Evolutionary conservation across 1,284 basidiomycete genomes (phyloP).

Genomic region (Phylloboletellus chloephorus): DNA sequence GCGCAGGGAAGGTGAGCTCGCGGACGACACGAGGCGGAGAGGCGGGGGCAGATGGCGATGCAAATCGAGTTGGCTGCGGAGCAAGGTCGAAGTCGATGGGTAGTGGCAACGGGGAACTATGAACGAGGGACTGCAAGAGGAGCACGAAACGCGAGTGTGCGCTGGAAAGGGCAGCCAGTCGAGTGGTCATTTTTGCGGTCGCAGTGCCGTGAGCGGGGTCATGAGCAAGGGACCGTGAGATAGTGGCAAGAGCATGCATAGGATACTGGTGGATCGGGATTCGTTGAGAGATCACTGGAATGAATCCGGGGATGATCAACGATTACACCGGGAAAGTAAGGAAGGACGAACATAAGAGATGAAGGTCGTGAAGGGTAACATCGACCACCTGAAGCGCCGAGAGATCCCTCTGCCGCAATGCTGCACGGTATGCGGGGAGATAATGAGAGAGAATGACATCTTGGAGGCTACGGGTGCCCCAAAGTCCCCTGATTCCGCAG

Average conservation of each 20-base stretch:
- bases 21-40: constrained; percentile 37
- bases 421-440: constrained; percentile 51
- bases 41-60: constrained; percentile 13
- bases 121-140: constrained; percentile 62
- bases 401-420: constrained; percentile 39
- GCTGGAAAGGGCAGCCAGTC: constrained; percentile 45
- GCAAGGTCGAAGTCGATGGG: constrained; percentile 40
- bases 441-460: constrained; percentile 54
- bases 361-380: constrained; percentile 52
- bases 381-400: constrained; percentile 42
- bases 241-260: constrained; percentile 49
- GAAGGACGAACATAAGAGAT: constrained; percentile 52
- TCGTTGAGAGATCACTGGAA: constrained; percentile 55
- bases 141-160: constrained; percentile 71
- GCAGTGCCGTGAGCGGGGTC: constrained; percentile 33
- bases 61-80: constrained; percentile 19
- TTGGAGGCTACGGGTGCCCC: constrained; percentile 38
- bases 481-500: constrained; percentile 41
- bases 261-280: constrained; percentile 56
- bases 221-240: constrained; percentile 36
- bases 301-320: constrained; percentile 15
- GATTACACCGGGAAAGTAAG: constrained; percentile 1
- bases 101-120: constrained; percentile 45
- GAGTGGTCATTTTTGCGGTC: constrained; percentile 29
- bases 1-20: constrained; percentile 62